phyloP scores from a whole-genome alignment of 1,284 basidiomycete genomes.

The Spongiforma sp. region DNA sequence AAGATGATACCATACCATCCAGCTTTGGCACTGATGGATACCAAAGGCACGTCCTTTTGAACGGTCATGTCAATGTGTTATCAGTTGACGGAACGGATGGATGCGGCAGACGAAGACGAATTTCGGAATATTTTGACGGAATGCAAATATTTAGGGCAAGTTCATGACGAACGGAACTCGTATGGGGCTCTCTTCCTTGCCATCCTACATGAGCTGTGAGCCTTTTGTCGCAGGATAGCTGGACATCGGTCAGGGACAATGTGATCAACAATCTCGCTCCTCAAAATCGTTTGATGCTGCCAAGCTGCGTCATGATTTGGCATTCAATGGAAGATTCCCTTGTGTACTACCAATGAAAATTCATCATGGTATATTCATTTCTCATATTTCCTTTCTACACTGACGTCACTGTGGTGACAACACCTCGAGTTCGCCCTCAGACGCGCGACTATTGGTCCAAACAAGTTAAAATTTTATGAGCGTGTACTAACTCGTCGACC shows the following conservation, averaged over 20 bases:
- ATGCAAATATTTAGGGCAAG: slow-evolving; percentile 17
- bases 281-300: slow-evolving; percentile 21
- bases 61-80: not conserved
- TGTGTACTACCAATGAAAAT: too few species aligned
- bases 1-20: slow-evolving; percentile 35
- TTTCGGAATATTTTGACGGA: slow-evolving; percentile 25
- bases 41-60: slow-evolving; percentile 18
- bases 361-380: too few species aligned
- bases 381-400: too few species aligned
- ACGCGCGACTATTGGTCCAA: too few species aligned
- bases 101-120: slow-evolving; percentile 14
- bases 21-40: slow-evolving; percentile 27
- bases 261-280: slow-evolving; percentile 1
- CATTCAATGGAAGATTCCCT: slow-evolving; percentile 27
- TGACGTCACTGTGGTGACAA: too few species aligned
- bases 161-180: slow-evolving; percentile 23
- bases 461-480: too few species aligned
- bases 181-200: slow-evolving; percentile 29
- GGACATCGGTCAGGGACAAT: too few species aligned
- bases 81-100: slow-evolving; percentile 14
- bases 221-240: not conserved
- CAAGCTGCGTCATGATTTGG: slow-evolving; percentile 27
- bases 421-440: too few species aligned
- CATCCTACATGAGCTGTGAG: slow-evolving; percentile 29
- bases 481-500: too few species aligned